These are phyloP conservation scores for Colletotrichum orchidophilum DNA, from an alignment of 2,329 filamentous ascomycete species.

Conservation along the genomic window DNA sequence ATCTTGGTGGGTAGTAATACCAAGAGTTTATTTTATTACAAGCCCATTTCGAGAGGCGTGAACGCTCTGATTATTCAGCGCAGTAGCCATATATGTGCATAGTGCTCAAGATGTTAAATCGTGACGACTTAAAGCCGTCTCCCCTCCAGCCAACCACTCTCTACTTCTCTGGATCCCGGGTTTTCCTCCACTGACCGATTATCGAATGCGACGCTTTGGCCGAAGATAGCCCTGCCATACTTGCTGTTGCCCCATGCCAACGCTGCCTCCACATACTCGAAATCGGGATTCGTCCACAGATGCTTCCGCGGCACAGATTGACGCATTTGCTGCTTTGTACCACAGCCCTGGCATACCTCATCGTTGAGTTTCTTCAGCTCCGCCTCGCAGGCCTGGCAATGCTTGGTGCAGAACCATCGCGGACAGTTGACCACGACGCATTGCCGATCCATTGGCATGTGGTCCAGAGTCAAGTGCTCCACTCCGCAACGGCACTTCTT, in stretches of 20 bases:
- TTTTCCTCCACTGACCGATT: neutral
- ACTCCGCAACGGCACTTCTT: constrained; percentile 47
- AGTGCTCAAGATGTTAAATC: neutral
- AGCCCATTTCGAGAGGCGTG: neutral
- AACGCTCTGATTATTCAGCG: neutral
- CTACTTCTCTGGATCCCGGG: neutral
- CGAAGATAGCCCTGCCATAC: constrained; percentile 4
- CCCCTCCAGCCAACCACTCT: neutral
- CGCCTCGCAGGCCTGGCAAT: constrained; percentile 23
- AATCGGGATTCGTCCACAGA: neutral
- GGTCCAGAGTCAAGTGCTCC: constrained; percentile 41
- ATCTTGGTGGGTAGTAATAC: neutral
- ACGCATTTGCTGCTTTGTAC: neutral
- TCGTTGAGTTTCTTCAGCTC: neutral
- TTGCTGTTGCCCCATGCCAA: neutral
- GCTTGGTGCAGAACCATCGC: constrained; percentile 15
- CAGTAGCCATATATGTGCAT: neutral
- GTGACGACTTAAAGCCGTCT: neutral
- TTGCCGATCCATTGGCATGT: neutral
- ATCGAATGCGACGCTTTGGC: neutral
- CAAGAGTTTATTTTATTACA: neutral
- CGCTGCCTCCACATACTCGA: neutral
- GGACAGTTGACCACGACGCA: constrained; percentile 7
- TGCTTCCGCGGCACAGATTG: neutral
- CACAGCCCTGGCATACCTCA: neutral